These are phyloP conservation scores for Perkinsus olseni DNA, from an alignment of 169 alveolate species.

Conservation along the genomic window DNA sequence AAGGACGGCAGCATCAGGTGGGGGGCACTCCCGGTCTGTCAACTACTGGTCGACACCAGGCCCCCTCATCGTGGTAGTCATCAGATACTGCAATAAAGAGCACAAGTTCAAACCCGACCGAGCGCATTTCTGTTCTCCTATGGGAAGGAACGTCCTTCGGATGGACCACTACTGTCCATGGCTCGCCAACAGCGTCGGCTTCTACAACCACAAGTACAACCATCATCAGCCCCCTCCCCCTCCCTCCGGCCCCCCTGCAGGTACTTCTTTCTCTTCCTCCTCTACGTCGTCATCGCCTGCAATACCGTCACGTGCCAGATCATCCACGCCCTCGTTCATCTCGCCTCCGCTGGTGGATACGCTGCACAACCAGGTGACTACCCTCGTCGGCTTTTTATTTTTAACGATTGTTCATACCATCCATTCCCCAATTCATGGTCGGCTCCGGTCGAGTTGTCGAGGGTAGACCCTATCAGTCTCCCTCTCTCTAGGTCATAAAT, in stretches of 20 bases:
- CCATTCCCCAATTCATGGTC: background rate
- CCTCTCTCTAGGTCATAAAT: no score
- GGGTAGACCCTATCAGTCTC: no score
- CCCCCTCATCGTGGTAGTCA: constrained; percentile 25
- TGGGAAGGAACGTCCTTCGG: constrained; percentile 59
- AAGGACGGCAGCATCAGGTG: background rate
- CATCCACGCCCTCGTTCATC: background rate
- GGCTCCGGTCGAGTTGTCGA: background rate
- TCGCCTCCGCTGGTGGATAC: background rate
- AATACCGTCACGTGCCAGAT: background rate
- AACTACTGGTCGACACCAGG: constrained; percentile 19
- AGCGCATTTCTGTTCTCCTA: constrained; percentile 68
- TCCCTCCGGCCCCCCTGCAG: background rate
- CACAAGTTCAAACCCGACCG: constrained; percentile 66
- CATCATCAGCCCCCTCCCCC: background rate
- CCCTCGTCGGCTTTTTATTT: background rate
- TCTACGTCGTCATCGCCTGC: background rate
- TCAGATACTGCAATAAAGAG: constrained; percentile 33
- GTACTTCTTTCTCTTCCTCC: background rate
- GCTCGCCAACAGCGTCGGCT: constrained; percentile 36
- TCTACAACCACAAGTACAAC: constrained; percentile 23
- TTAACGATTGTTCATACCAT: background rate
- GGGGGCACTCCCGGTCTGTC: background rate
- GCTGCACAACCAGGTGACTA: background rate
- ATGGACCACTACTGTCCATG: constrained; percentile 88